These are phyloP conservation scores for Exidia glandulosa DNA, from an alignment of 768 basidiomycete species.

Conservation along the genomic window DNA sequence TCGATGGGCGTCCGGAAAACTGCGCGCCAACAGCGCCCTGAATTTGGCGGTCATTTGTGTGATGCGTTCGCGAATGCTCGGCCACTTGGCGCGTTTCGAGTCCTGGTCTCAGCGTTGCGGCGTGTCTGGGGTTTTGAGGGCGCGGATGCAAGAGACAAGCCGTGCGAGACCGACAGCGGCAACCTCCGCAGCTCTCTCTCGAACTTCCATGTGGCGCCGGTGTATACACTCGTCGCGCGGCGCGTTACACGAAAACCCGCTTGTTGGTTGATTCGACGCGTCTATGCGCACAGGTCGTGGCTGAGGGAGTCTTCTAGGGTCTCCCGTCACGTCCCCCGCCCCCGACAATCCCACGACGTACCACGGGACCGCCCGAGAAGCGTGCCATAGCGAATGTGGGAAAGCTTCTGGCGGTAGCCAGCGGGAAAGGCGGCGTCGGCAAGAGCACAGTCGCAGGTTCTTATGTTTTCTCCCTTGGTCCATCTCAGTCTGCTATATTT, in stretches of 20 bases:
- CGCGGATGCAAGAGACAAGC: not conserved
- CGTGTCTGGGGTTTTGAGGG: not conserved
- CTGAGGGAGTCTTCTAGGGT: conserved; percentile 17
- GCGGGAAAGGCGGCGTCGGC: conserved; percentile 93
- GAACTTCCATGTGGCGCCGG: not conserved
- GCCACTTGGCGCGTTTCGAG: not conserved
- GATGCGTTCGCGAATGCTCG: not conserved
- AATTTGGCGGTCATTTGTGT: not conserved
- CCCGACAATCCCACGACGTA: conserved; percentile 29
- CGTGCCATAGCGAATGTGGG: conserved; percentile 47
- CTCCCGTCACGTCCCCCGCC: conserved; percentile 25
- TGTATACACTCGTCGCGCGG: conserved; percentile 2
- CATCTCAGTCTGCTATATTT: not conserved
- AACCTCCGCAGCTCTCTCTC: not conserved
- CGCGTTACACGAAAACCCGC: conserved; percentile 6
- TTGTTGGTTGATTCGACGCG: not conserved
- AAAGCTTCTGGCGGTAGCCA: conserved; percentile 74
- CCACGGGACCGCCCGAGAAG: conserved; percentile 23
- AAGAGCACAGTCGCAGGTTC: conserved; percentile 88
- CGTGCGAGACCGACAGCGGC: not conserved
- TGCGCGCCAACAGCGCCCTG: not conserved
- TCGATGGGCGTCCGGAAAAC: not conserved
- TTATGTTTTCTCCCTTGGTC: conserved; percentile 10
- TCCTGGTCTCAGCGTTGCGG: not conserved
- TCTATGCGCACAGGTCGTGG: not conserved